phyloP scores from a whole-genome alignment of 495 filamentous ascomycete genomes.

The Parmelia sp. region DNA sequence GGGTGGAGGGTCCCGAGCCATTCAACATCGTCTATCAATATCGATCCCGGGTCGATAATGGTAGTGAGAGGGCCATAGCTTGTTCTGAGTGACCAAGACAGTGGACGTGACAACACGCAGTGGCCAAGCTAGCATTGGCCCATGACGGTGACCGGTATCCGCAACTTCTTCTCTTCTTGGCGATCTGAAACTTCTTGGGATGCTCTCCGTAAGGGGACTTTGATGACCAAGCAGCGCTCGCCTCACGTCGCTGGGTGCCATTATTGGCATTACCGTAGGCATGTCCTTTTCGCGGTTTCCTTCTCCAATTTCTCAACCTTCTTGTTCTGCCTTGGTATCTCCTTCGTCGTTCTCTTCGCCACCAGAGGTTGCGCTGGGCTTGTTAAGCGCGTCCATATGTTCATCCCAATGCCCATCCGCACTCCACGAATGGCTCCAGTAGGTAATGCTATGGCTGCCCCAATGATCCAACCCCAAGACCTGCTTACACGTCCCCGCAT shows the following conservation, averaged over 20 bases:
- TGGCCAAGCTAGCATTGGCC: not conserved
- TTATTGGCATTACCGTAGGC: not conserved
- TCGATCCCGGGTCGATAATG: not conserved
- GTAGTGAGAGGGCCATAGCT: not conserved
- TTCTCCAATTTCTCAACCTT: not conserved
- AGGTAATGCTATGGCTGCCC: slow-evolving; percentile 25
- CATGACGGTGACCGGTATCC: not conserved
- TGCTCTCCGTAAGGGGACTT: not conserved
- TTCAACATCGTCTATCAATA: not conserved
- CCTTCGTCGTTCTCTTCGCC: not conserved
- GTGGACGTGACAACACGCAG: not conserved
- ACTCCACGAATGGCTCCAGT: slow-evolving; percentile 27
- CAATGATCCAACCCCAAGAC: slow-evolving; percentile 16
- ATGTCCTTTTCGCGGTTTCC: not conserved
- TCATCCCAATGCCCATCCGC: slow-evolving; percentile 43
- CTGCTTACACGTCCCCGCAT: slow-evolving; percentile 21
- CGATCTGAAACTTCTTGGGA: not conserved
- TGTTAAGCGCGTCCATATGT: slow-evolving; percentile 65
- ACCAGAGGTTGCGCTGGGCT: slow-evolving; percentile 38
- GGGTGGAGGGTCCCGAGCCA: not conserved
- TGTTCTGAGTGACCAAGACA: not conserved
- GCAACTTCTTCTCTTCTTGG: not conserved
- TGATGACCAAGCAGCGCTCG: not conserved
- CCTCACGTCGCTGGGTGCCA: not conserved
- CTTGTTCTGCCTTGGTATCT: not conserved